Percentiles rank a stretch among this genome's conserved stretches.
Conservation (phyloP, 2,329 filamentous ascomycete species). For the Microsporum ferrugineum region DNA sequence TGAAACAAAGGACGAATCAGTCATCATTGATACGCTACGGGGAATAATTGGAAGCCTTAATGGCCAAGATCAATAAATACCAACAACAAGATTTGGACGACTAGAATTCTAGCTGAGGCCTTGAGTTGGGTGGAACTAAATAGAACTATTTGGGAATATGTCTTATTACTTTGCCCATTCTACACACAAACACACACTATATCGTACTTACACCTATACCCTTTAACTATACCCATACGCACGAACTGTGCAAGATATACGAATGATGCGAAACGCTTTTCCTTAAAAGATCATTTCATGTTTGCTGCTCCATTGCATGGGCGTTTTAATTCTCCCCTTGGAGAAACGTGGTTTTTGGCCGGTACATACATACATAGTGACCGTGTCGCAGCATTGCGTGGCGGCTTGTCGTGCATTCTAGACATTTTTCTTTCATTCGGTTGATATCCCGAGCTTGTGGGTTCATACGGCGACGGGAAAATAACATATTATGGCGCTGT, state of each 20-base stretch:
- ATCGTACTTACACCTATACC: background rate
- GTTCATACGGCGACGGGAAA: background rate
- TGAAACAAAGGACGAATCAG: constrained; percentile 34
- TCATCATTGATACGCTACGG: constrained; percentile 31
- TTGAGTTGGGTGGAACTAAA: background rate
- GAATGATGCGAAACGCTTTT: background rate
- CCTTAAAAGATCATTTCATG: background rate
- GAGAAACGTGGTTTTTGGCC: background rate
- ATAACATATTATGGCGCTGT: background rate
- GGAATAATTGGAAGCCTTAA: constrained; percentile 32
- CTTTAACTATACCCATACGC: background rate
- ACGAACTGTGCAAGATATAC: background rate
- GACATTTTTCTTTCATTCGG: background rate
- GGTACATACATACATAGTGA: background rate
- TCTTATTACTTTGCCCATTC: background rate
- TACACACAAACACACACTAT: no score
- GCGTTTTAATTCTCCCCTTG: background rate
- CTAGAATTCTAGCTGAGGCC: background rate
- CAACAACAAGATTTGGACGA: background rate
- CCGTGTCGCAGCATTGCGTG: background rate
- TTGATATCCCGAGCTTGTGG: background rate
- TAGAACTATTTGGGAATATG: background rate
- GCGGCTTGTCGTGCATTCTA: background rate
- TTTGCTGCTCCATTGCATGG: background rate
- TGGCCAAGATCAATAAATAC: background rate